Base-by-base conservation (phyloP, 2,329 filamentous ascomycete genomes). In the Fusarium beomiforme region DNA sequence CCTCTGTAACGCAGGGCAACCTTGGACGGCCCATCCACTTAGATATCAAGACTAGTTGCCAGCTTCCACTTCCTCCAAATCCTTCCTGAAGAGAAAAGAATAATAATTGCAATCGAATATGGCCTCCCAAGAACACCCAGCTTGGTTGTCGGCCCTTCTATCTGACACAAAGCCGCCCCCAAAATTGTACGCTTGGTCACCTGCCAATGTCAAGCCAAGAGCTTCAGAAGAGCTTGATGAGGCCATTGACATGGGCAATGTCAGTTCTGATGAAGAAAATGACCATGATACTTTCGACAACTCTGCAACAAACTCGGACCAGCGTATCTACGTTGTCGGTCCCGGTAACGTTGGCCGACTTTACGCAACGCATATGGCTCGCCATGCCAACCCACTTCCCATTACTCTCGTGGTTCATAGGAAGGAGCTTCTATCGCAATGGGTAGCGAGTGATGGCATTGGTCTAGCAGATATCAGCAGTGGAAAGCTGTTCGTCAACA, bases 341-440 rank as follows among this genome's bases (percentile, higher is more conserved):
- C 62, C 62, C 10, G 62, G 62, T 8, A 65, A 65, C 1, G 56
- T 65, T 6, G 62, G 62, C 0, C 41, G 57, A 16, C 43, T 65
- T 1, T 65, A 49, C 42, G 62, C 62, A 8, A 55, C n/a, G 11
- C 24, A 65, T 17, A 65, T 65, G 62, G 49, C 33, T 13, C 62
- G 49, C 3, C 57, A 34, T 5, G 23, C 24, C 8, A 50, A 56
- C n/a, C 29, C 49, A 1, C 37, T 56, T 5, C 42, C 49, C 24
- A 65, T 62, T 14, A 65, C 62, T 2, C 57, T 65, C 6, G 57
- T 62, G 0, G 49, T 65, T 8, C 62, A 21, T 14, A 37, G 58
- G 23, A 62, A 62, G 11, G 62, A 65, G 14, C 37, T 65, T 1
- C 24, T 65, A 1, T 62, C 57, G 2, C 36, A 49, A 9, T 65